A percentile compares a stretch with the other conserved stretches of the same genome.
These are phyloP conservation scores for Penicillium ucsense DNA, from an alignment of 495 filamentous ascomycete species.

Conservation along the genomic window DNA sequence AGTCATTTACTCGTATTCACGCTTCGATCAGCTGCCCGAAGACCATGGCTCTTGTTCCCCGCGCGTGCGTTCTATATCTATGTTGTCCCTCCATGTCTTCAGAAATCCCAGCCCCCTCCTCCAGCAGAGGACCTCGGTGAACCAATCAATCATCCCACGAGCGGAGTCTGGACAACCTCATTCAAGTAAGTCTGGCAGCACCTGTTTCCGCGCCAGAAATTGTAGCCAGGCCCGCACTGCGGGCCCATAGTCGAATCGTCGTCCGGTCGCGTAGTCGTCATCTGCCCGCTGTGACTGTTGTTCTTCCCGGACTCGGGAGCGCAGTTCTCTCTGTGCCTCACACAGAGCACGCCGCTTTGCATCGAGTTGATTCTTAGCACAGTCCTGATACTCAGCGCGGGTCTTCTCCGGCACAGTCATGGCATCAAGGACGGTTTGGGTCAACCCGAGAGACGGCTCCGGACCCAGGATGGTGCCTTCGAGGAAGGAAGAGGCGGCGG, in stretches of 20 bases:
- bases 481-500: neutral
- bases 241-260: slow-evolving; percentile 39
- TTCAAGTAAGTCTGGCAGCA: slow-evolving; percentile 20
- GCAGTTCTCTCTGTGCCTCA: slow-evolving; percentile 24
- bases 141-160: slow-evolving; percentile 25
- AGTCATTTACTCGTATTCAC: too few species aligned
- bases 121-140: neutral
- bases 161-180: slow-evolving; percentile 2
- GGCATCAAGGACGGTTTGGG: slow-evolving; percentile 22
- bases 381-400: slow-evolving; percentile 10
- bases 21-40: too few species aligned
- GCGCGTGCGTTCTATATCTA: too few species aligned
- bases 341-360: slow-evolving; percentile 21
- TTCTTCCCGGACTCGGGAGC: slow-evolving; percentile 33
- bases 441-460: slow-evolving; percentile 25
- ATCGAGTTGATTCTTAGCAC: slow-evolving; percentile 16
- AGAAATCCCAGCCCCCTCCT: too few species aligned
- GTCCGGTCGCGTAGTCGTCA: slow-evolving; percentile 35
- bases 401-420: slow-evolving; percentile 11
- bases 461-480: slow-evolving; percentile 23
- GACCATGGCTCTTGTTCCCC: too few species aligned
- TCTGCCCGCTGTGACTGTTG: slow-evolving; percentile 30
- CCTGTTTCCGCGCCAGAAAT: slow-evolving; percentile 32
- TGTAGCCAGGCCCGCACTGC: slow-evolving; percentile 36
- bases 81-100: too few species aligned